Base-by-base conservation (phyloP, 2,329 filamentous ascomycete species). In the Fusarium incarnatum region DNA sequence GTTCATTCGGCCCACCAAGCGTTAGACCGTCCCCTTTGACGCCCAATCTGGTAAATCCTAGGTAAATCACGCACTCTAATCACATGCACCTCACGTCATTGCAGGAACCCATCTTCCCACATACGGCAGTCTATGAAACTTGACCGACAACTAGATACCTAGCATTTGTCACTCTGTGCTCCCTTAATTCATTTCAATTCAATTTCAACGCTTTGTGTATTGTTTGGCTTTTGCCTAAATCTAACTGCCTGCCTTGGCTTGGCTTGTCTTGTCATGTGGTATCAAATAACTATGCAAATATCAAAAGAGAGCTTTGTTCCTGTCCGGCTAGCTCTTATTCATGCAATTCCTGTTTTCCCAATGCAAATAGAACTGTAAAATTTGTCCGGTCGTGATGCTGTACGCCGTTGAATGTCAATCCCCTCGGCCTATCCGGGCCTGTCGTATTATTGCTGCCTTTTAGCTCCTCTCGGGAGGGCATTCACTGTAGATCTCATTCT, bases 401-500 rank as follows among this genome's bases (percentile, higher is more conserved):
- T 72, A 60, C 70, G 71, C 73, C 71, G 46, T 56, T 34, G 45
- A 66, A 69, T 56, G 60, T 52, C 44, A 57, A 60, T 45, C 58
- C 63, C 54, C 56, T 41, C 28, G 30, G 62, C 60, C 50, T 52
- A 44, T 63, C 46, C 61, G 50, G 37, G 59, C 60, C 64, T 56
- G 53, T 60, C 37, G 52, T 62, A 67, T 73, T 69, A 74, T 50
- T 49, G 48, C 50, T 54, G 46, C 64, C 52, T 25, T 63, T 71
- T 64, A 77, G 34, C 66, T 70, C 64, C 74, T 75, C 32, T 72
- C 71, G 7, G 68, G 79, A 57, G 75, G 79, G 75, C 76, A 81
- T 76, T 84, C 82, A 68, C 78, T 79, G 72, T 88, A 85, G 46
- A 91, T 90, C 61, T 88, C 83, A 68, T 77, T 80, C 82, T 91